phyloP scores from a whole-genome alignment of 1,284 basidiomycete genomes.

The Marasmius oreades region DNA sequence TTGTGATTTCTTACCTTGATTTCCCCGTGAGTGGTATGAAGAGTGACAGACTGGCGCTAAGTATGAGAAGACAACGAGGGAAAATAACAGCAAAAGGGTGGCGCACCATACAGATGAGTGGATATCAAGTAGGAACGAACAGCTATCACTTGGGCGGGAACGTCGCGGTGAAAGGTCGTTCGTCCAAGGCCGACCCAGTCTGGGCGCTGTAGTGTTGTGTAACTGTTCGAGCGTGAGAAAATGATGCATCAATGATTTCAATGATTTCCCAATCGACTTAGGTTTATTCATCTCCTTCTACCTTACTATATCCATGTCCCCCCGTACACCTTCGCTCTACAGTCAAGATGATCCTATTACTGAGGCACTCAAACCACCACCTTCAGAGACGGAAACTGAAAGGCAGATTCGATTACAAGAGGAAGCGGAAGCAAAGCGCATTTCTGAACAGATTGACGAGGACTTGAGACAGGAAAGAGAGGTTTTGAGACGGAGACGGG shows the following conservation, averaged over 20 bases:
- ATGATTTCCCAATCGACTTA: slow-evolving; percentile 15
- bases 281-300: slow-evolving; percentile 24
- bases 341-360: slow-evolving; percentile 73
- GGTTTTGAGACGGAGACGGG: slow-evolving; percentile 54
- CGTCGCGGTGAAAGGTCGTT: background rate
- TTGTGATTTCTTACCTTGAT: slow-evolving; percentile 65
- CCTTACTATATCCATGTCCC: slow-evolving; percentile 30
- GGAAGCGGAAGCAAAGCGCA: slow-evolving; percentile 69
- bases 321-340: slow-evolving; percentile 64
- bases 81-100: background rate
- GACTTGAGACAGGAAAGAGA: slow-evolving; percentile 67
- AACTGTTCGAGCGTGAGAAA: background rate
- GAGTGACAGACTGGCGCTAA: slow-evolving; percentile 78
- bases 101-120: background rate
- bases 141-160: slow-evolving; percentile 3
- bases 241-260: background rate
- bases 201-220: background rate
- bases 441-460: slow-evolving; percentile 79
- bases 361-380: slow-evolving; percentile 61
- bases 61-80: background rate
- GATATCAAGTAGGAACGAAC: background rate
- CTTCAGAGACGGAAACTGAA: slow-evolving; percentile 62
- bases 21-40: slow-evolving; percentile 93
- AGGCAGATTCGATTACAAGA: slow-evolving; percentile 52
- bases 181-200: background rate